Base-by-base conservation (phyloP, 2,329 filamentous ascomycete genomes). In the Phialophora verrucosa region DNA sequence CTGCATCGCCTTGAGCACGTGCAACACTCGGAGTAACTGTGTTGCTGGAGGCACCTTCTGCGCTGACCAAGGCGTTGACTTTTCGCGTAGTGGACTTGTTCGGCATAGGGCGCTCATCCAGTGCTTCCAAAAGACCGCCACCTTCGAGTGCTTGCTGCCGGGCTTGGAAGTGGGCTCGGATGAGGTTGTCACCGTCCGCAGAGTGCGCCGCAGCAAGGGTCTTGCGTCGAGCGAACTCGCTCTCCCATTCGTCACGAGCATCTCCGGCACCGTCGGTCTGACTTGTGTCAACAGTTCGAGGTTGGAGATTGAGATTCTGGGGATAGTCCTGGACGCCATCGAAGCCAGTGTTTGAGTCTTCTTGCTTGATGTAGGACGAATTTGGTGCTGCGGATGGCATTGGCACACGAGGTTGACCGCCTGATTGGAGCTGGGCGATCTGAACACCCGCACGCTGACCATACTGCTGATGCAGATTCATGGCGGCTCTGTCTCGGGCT, bases 201-300 rank as follows among this genome's bases (percentile, higher is more conserved):
- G 75, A 76, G 51, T 79, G 74, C 29, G 72, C 72, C 55, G 74
- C 69, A 49, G 78, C 77, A 54, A 78, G 75, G 65, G 79, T 77
- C 65, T 81, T 76, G 60, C 81, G 76, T 57, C 78, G 76, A 53
- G 78, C 74, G 63, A 82, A 81, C 71, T 83, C 81, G 6, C 77
- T 75, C 62, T 81, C 80, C 81, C 82, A 83, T 54, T 87, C 82
- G 4, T 86, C 85, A 50, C 87, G 78, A 3, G 84, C 83, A 69
- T 88, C 90, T 56, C 78, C 82, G 35, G 90, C 81, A 59, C 93
- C 94, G 75, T 98, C 94, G 14, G 90, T 90, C 77, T 97, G 91
- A 27, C 88, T 79, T 56, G 82, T 81, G 57, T 78, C 76, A 59
- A 83, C 72, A 44, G 44, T 49, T 38, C 79, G 79, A 78, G 54